Evolutionary conservation across 306 rosid species (phyloP), one percentile per base, ranked within the genome.

Genomic region (Vigna unguiculata): DNA sequence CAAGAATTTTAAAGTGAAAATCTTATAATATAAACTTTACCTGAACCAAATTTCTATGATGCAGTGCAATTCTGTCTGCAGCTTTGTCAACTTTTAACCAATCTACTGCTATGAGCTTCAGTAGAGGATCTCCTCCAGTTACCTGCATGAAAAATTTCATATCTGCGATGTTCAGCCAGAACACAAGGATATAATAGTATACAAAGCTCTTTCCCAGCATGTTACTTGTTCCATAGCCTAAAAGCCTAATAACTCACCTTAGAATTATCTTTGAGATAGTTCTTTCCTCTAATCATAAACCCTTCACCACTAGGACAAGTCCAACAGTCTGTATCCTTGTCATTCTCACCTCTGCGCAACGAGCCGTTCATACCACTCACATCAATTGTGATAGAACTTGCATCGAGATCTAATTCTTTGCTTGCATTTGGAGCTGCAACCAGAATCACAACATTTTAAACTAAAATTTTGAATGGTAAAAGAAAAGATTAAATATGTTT

Each of bases 211-310:
- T 61, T 25, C 13, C 19, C 22, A 61, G 19, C 30, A n/a, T 78
- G 30, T 32, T 12, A 41, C 24, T 66, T 10, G 13, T 60, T 53
- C 71, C 67, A 58, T 3, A 48, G 7, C 32, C 59, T 52, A 15
- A 71, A 41, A 74, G 19, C 54, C 45, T 25, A 69, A 16, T 16
- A 70, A 72, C 86, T 55, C 53, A 90, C 98, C 96, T 94, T 94
- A 76, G 88, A 81, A 75, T 89, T 88, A 81, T 94, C 98, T 84
- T 89, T 90, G 16, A 91, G 84, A 81, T 94, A 94, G 81, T 65
- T 94, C 85, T 94, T 94, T 83, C 97, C 98, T 73, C 98, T 87
- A 69, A 94, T 84, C 98, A 78, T 94, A 80, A 94, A 94, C 84
- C 97, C 88, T 20, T 32, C 65, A 21, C 96, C 96, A 68, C 86